phyloP scores from a whole-genome alignment of 768 basidiomycete genomes.

The Phylloporus sp. region DNA sequence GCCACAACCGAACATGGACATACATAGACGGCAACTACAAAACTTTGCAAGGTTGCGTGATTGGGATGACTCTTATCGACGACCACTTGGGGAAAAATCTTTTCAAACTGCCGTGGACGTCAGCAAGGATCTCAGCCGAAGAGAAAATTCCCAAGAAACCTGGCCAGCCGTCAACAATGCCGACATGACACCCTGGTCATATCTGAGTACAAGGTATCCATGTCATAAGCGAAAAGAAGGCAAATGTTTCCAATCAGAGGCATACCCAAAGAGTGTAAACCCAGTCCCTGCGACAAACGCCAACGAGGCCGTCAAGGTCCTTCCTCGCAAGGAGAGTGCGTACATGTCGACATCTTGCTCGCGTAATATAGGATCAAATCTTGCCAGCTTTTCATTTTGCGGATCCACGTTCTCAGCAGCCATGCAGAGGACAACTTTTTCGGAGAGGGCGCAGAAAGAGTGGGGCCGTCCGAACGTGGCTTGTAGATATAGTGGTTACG shows the following conservation, averaged over 20 bases:
- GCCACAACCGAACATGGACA: slow-evolving; percentile 4
- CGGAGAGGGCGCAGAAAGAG: not conserved
- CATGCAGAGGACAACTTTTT: slow-evolving; percentile 3
- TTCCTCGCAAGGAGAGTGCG: slow-evolving; percentile 29
- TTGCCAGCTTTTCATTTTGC: slow-evolving; percentile 9
- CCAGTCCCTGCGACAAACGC: slow-evolving; percentile 58
- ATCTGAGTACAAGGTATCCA: slow-evolving; percentile 32
- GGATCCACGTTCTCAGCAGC: not conserved
- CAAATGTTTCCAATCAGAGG: slow-evolving; percentile 1
- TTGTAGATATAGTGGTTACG: slow-evolving; percentile 7
- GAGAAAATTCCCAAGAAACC: slow-evolving; percentile 24
- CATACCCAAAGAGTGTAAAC: slow-evolving; percentile 60
- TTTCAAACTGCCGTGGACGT: slow-evolving; percentile 45
- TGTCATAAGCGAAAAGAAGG: not conserved
- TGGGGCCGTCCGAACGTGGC: not conserved
- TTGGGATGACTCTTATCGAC: slow-evolving; percentile 34
- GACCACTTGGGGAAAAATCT: slow-evolving; percentile 52
- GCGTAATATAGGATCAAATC: not conserved
- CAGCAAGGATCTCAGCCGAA: not conserved
- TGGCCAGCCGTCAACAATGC: slow-evolving; percentile 55
- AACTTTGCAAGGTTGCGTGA: slow-evolving; percentile 56
- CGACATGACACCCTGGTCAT: slow-evolving; percentile 73
- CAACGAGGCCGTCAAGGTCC: slow-evolving; percentile 43
- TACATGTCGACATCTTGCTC: slow-evolving; percentile 13
- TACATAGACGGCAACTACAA: slow-evolving; percentile 58